Evolutionary conservation across 352 stramenopile genomes (phyloP).

Genomic region (Thraustochytrium sp.): DNA sequence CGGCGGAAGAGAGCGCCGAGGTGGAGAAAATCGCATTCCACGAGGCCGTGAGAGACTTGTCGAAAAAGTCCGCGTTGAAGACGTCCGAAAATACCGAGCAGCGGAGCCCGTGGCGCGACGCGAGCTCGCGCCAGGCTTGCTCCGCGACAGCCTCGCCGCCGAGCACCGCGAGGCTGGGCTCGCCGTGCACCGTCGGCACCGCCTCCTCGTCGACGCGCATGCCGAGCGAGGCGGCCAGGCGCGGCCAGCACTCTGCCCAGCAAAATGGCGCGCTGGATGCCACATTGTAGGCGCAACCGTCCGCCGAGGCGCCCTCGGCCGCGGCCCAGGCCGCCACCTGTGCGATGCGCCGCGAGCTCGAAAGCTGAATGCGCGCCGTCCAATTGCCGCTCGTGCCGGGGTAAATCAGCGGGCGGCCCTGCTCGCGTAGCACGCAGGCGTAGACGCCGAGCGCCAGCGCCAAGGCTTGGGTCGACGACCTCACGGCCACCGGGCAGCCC

Average conservation of each 20-base stretch:
- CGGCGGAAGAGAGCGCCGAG: neutral
- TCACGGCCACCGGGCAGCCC: neutral
- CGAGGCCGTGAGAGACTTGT: neutral
- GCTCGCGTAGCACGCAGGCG: neutral
- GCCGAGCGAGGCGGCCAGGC: neutral
- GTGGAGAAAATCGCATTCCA: slow-evolving; percentile 21
- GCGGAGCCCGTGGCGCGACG: neutral
- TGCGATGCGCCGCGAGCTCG: neutral
- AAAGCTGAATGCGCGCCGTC: neutral
- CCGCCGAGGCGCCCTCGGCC: neutral
- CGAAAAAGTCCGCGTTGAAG: slow-evolving; percentile 9
- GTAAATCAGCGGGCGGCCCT: neutral
- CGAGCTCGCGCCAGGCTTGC: neutral
- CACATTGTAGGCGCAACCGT: neutral
- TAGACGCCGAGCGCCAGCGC: slow-evolving; percentile 5
- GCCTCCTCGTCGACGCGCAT: neutral
- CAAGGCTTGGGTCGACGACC: neutral
- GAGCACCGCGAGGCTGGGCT: neutral
- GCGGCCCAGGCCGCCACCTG: neutral
- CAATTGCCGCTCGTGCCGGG: neutral
- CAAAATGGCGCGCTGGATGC: slow-evolving; percentile 16
- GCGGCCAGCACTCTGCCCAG: neutral
- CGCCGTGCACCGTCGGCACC: neutral
- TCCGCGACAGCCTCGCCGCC: neutral
- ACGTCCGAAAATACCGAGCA: neutral